These are phyloP conservation scores for Petunia secreta DNA, from an alignment of 257 asterid genomes.

Conservation along the genomic window DNA sequence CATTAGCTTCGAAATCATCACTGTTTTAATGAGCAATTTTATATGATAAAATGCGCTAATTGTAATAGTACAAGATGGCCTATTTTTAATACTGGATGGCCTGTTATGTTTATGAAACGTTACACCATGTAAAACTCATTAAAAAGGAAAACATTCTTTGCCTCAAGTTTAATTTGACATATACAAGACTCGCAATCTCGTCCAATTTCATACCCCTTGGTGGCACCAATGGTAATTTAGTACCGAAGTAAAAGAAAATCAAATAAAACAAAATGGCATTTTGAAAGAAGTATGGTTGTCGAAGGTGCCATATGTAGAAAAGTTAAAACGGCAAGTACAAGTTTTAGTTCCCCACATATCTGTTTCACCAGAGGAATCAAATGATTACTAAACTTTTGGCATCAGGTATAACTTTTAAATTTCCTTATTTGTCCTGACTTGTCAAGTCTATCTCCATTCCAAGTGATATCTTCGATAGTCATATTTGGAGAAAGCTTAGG, in stretches of 20 bases:
- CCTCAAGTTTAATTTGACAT: too few relatives aligned
- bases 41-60: not conserved
- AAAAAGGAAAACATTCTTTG: too few relatives aligned
- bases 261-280: not conserved
- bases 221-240: not conserved
- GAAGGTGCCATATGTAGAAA: not conserved
- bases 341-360: not conserved
- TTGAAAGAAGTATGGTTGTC: not conserved
- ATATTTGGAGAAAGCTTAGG: not conserved
- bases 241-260: not conserved
- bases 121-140: too few relatives aligned
- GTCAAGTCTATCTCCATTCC: slow-evolving; percentile 1
- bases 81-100: too few relatives aligned
- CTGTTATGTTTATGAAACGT: too few relatives aligned
- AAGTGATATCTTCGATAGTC: not conserved
- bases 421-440: not conserved
- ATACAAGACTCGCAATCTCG: too few relatives aligned
- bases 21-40: not conserved
- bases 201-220: too few relatives aligned
- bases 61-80: not conserved
- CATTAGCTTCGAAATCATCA: slow-evolving; percentile 26
- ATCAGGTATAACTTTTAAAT: not conserved
- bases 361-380: not conserved
- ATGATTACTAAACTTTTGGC: slow-evolving; percentile 7
- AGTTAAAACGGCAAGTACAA: not conserved